Evolutionary conservation across 306 rosid genomes (phyloP), one percentile per base, ranked within the genome.

Genomic region (Amphicarpaea edgeworthii): DNA sequence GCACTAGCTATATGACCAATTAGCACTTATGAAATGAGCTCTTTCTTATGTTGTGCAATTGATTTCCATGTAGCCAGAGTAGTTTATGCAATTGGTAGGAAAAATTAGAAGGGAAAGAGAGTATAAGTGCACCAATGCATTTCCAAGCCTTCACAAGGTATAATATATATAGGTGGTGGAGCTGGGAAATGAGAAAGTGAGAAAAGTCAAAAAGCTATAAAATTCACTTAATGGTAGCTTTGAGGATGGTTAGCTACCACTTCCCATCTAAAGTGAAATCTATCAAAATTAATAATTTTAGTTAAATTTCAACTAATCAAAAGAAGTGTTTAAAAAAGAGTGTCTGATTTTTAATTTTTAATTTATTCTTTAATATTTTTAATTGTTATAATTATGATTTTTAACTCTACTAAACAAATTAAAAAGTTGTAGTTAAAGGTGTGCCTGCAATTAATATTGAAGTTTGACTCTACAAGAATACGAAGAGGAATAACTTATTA

Each of bases 21-120:
- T 19, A 19, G 26, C 62, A 50, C 16, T 49, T 16, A 30, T 2
- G 12, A 16, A 47, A 32, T 68, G n/a, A n/a, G n/a, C n/a, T n/a
- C n/a, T n/a, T n/a, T n/a, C n/a, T n/a, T 26, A 26, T 34, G 38
- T 34, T 4, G 38, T 34, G 38, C 38, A 34, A 34, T 34, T 0
- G 38, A 34, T 34, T 34, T 3, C 38, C 38, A 34, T 4, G 38
- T 34, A 34, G 38, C 38, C 7, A 34, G 38, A 4, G 7, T 45
- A 46, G 34, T 51, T 70, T 12, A 2, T 30, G 46, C 61, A 8
- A 69, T 49, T 69, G 62, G 49, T 26, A 10, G 16, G 51, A 30
- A 68, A 28, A 68, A 16, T 49, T 32, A 2, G 30, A 12, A 70
- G 21, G 62, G 51, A 51, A 34, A 71, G 38, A 53, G 38, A n/a